Base-by-base conservation (phyloP, 2,329 filamentous ascomycete genomes). In the Cyanodermella asteris region DNA sequence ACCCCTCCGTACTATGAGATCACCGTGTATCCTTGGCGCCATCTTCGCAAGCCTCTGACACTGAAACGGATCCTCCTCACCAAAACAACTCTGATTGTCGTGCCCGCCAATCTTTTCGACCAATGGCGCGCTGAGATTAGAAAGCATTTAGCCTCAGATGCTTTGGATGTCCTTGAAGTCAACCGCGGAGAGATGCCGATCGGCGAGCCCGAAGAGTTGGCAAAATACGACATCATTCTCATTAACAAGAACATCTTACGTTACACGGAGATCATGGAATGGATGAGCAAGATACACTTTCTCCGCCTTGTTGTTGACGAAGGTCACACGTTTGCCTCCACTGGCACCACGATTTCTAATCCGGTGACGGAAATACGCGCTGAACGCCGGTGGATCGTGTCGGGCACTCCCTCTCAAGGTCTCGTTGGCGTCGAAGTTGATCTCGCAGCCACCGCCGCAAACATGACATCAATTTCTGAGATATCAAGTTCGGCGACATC, bases 271-370 rank as follows among this genome's bases (percentile, higher is more conserved):
- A 23, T n/a, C 5, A 16, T 7, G 4, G 10, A 12, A 14, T 22
- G 20, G 9, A 19, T 93, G 11, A 66, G 67, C 19, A 48, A 64
- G 6, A 47, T 93, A 4, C 80, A 78, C 36, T 91, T 84, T 61
- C 72, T 91, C 38, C 63, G 84, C 2, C 71, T 90, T 23, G 82
- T 94, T 22, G 73, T 91, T 11, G 84, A 94, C 34, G 84, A 93
- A 55, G 84, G 84, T 0, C 81, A 93, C 43, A 74, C 64, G 30
- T 70, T 91, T 30, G 77, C 78, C 0, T 72, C 75, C 18, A 64
- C 63, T 5, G 52, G 53, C 11, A 6, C 22, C 7, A n/a, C n/a
- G n/a, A n/a, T n/a, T n/a, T n/a, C n/a, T n/a, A n/a, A n/a, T n/a
- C n/a, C n/a, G n/a, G n/a, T n/a, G n/a, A n/a, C n/a, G n/a, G n/a